Base-by-base conservation (phyloP, 1,284 basidiomycete species). In the Trichosporon ovoides region DNA sequence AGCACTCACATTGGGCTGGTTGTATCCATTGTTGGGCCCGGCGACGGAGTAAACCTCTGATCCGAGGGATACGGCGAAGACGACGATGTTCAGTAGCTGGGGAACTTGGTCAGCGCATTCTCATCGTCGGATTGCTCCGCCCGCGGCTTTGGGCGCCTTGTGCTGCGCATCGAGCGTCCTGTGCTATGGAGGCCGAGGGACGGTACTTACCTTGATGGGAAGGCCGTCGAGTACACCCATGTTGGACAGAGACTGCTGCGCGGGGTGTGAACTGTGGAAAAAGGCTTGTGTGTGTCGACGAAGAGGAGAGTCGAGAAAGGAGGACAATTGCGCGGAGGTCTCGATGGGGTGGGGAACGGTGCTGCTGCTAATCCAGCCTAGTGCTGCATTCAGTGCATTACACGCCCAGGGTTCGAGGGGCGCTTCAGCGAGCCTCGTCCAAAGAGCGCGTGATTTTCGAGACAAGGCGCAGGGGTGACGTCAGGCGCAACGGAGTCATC, bases 51-150 rank as follows among this genome's bases (percentile, higher is more conserved):
- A 95, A 56, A 63, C 53, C 53, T 63, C 59, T 22, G 57, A 52
- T 31, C 61, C 50, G 38, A 60, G 54, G 16, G 37, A 38, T 49
- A 59, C 43, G 1, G 52, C 56, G 54, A 59, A 68, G 52, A 65
- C 60, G n/a, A 62, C 51, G 38, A 94, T 80, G 77, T 96, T 96
- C 67, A 85, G 78, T 66, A 93, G 80, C 86, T 80, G 58, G 14
- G 16, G 28, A 3, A 31, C 28, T 34, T 14, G 38, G 57, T 53
- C 6, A 57, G 53, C 28, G 43, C 11, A 48, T 3, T 14, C 13
- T 20, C 14, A n/a, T 13, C n/a, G 16, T 18, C 20, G 14, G 14
- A 33, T 11, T 35, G 35, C 14, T 38, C 18, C 13, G 28, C 14
- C 35, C 20, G 33, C 11, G 19, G 49, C 31, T 16, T n/a, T 3